Evolutionary conservation across 257 asterid genomes (phyloP).

Genomic region (Nyctanthes arbortristis): DNA sequence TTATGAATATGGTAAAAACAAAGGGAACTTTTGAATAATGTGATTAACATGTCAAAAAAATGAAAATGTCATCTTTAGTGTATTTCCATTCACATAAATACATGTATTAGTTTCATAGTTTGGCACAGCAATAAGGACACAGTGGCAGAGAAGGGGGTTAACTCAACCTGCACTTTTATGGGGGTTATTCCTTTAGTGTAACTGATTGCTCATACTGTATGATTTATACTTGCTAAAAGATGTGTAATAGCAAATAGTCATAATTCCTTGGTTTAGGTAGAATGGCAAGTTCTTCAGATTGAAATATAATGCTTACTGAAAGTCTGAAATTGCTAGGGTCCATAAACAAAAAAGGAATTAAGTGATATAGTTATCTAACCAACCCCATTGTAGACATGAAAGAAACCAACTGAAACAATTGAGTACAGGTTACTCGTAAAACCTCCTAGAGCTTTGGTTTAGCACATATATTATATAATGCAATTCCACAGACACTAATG

Average conservation of each 20-base stretch:
- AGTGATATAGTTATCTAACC: not conserved
- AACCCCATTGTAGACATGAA: not conserved
- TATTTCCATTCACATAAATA: not conserved
- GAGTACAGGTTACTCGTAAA: not conserved
- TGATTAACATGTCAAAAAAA: constrained; percentile 6
- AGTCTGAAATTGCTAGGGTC: too few relatives aligned
- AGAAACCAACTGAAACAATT: not conserved
- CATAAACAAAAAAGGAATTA: not conserved
- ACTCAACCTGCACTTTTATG: not conserved
- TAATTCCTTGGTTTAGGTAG: not conserved
- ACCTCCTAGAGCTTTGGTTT: not conserved
- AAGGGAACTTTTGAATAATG: constrained; percentile 3
- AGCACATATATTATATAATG: not conserved
- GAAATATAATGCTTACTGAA: not conserved
- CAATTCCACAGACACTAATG: not conserved
- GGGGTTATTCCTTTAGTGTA: not conserved
- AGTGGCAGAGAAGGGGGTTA: not conserved
- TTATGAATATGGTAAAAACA: not conserved
- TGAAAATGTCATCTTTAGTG: not conserved
- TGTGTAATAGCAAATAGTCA: not conserved
- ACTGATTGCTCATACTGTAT: not conserved
- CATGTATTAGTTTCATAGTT: not conserved
- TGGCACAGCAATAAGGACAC: not conserved
- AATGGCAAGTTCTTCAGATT: not conserved
- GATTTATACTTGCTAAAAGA: not conserved